Conservation (phyloP, 2,329 filamentous ascomycete species). For the Colletotrichum siamense region DNA sequence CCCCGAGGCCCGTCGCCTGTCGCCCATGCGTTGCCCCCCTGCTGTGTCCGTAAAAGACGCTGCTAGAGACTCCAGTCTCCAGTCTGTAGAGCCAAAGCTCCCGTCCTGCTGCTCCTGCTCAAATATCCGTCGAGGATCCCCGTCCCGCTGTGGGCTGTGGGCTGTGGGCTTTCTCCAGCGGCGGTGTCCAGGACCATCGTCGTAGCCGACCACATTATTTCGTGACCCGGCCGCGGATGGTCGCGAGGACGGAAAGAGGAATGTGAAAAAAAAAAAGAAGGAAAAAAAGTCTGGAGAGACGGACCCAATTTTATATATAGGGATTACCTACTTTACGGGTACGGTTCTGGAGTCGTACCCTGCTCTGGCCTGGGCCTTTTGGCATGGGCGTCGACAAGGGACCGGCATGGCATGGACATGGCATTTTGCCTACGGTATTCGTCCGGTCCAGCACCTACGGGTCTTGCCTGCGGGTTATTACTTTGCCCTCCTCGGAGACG, state of each 20-base stretch:
- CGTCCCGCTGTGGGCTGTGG: constrained; percentile 4
- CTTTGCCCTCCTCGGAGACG: neutral
- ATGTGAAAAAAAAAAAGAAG: neutral
- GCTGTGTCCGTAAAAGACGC: neutral
- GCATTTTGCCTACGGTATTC: neutral
- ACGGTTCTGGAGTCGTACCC: neutral
- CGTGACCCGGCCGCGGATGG: neutral
- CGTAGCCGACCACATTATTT: neutral
- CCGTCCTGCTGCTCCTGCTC: neutral
- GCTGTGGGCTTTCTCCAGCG: neutral
- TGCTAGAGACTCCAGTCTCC: neutral
- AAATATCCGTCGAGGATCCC: constrained; percentile 14
- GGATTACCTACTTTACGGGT: constrained; percentile 1
- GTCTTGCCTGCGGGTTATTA: neutral
- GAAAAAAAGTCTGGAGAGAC: constrained; percentile 11
- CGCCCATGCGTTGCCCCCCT: neutral
- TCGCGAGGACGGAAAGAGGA: neutral
- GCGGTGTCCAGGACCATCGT: neutral
- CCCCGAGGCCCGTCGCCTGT: neutral
- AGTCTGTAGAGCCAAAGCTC: neutral
- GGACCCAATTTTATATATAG: neutral
- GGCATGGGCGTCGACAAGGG: neutral
- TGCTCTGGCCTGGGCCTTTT: constrained; percentile 1
- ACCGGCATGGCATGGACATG: neutral
- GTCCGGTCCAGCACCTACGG: neutral